Evolutionary conservation across 2,329 filamentous ascomycete genomes (phyloP), one percentile per base, ranked within the genome.

Genomic region (Alternaria arbusti): DNA sequence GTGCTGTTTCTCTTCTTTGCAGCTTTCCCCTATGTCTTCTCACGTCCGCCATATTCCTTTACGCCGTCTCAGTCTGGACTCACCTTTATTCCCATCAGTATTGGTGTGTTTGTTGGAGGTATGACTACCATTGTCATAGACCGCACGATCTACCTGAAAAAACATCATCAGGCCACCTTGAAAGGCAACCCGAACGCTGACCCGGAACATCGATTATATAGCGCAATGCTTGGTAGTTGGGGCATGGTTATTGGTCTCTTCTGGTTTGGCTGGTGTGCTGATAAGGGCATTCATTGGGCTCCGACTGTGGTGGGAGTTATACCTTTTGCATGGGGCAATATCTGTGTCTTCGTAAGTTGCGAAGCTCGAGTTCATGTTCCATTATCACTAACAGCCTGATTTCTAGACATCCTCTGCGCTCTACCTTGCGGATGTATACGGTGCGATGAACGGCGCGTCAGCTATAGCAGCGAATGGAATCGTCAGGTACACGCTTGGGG

Each of bases 181-280:
- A 58, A 73, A 50, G 79, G 79, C 13, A 56, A 68, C 6, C 25
- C 9, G 9, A 47, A 74, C 25, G 80, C 84, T 0, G 82, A 82
- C 0, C 87, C 88, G 0, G 88, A 90, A 74, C 81, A 89, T 63
- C 81, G 88, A 0, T 78, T 91, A 11, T 86, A 88, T 61, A 82
- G 84, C 1, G 86, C 87, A 15, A 88, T 89, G 85, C 75, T 88
- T 9, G 87, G 87, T 1, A 85, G 85, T 62, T 46, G 87, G 13
- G 84, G 84, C 0, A 74, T 89, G 7, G 86, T 86, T 1, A 55
- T 86, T 0, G 84, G 84, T 0, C 72, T 90, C 10, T 89, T 89
- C 70, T 88, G 87, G 86, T 88, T 88, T 66, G 86, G 83, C 1
- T 90, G 88, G 88, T 84, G 85, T 1, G 84, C 85, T 0, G 75